phyloP scores from a whole-genome alignment of 2,329 filamentous ascomycete species.

The Acrodontium crateriforme region DNA sequence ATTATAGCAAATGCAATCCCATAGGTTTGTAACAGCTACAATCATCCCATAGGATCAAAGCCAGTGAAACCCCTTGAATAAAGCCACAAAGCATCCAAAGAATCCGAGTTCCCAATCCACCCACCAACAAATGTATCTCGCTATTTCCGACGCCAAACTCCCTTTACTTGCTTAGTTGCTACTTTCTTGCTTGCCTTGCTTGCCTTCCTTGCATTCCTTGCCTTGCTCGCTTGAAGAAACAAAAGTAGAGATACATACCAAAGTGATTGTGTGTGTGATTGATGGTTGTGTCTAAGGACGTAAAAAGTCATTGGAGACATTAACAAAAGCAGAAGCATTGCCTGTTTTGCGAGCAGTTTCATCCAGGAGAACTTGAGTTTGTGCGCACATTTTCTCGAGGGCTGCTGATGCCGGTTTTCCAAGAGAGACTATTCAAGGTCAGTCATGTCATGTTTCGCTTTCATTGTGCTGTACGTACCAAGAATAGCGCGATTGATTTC shows the following conservation, averaged over 20 bases:
- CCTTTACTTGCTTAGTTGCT: no score
- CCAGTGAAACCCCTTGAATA: background rate
- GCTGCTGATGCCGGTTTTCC: conserved; percentile 81
- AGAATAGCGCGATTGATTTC: conserved; percentile 89
- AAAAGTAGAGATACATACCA: no score
- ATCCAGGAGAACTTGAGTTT: conserved; percentile 75
- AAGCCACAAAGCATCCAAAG: background rate
- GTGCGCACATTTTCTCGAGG: conserved; percentile 70
- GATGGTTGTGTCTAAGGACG: background rate
- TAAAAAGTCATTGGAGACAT: conserved; percentile 41
- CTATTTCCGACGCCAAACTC: no score
- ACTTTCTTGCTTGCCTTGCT: no score
- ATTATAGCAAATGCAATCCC: no score
- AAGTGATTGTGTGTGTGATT: background rate
- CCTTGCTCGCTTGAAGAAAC: no score
- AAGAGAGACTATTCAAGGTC: conserved; percentile 52
- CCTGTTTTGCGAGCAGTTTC: conserved; percentile 48
- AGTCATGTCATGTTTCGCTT: conserved; percentile 6
- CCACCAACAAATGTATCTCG: background rate
- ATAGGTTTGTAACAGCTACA: background rate
- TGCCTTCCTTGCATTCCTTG: no score
- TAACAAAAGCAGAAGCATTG: conserved; percentile 70
- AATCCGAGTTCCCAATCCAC: background rate
- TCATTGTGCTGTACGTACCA: conserved; percentile 45
- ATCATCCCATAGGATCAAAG: background rate